phyloP scores from a whole-genome alignment of 352 stramenopile species.

The Phytopythium delawarense region DNA sequence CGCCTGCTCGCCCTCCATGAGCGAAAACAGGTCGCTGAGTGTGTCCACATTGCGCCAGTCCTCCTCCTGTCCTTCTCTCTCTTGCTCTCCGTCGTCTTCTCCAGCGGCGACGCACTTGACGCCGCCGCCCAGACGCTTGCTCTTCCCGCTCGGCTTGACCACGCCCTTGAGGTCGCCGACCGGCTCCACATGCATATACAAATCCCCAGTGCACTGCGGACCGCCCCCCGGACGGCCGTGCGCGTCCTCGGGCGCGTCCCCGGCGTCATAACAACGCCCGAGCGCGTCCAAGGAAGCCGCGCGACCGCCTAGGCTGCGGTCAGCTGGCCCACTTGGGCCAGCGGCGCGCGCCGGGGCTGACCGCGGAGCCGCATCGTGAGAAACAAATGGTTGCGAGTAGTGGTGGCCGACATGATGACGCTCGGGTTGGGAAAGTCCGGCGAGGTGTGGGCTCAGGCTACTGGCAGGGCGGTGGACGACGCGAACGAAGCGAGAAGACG shows the following conservation, averaged over 20 bases:
- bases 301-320: constrained; percentile 24
- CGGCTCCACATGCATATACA: constrained; percentile 11
- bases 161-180: constrained; percentile 4
- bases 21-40: constrained; percentile 50
- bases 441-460: constrained; percentile 27
- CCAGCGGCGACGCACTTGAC: constrained; percentile 2
- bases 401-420: constrained; percentile 24
- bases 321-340: constrained; percentile 15
- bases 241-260: constrained; percentile 9
- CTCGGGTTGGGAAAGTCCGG: constrained; percentile 15
- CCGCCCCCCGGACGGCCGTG: constrained; percentile 10
- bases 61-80: constrained; percentile 24
- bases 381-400: constrained; percentile 17
- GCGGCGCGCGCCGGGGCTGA: constrained; percentile 12
- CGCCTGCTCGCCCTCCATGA: constrained; percentile 40
- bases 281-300: constrained; percentile 17
- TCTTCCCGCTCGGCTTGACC: constrained; percentile 2
- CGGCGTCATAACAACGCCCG: constrained; percentile 8
- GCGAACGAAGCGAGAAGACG: constrained; percentile 23
- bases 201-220: constrained; percentile 17
- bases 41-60: constrained; percentile 49
- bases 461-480: constrained; percentile 22
- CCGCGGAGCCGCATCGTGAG: constrained; percentile 1
- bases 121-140: background rate
- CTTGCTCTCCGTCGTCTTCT: constrained; percentile 12